Evolutionary conservation across 2,329 filamentous ascomycete genomes (phyloP).

Genomic region (Xylaria sp.): DNA sequence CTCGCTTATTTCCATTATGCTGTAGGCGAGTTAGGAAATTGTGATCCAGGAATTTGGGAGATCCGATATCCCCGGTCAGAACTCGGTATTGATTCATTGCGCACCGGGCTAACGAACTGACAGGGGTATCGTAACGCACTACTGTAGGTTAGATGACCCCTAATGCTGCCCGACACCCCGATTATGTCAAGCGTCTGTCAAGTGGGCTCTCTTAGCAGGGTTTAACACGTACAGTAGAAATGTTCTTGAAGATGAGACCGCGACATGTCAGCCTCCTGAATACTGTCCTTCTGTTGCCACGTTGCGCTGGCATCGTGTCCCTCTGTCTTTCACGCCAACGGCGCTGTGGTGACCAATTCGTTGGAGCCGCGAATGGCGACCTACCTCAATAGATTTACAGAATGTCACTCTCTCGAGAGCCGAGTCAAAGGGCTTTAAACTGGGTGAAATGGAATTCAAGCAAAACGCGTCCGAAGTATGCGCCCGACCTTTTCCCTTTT

Average conservation of each 20-base stretch:
- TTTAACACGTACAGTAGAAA: constrained; percentile 2
- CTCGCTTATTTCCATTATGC: neutral
- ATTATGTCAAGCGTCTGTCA: constrained; percentile 7
- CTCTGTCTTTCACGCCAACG: neutral
- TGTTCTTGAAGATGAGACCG: constrained; percentile 11
- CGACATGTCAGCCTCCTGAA: constrained; percentile 33
- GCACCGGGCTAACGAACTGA: constrained; percentile 17
- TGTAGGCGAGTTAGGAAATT: constrained; percentile 4
- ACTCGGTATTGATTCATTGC: constrained; percentile 2
- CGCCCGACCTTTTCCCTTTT: constrained; percentile 11
- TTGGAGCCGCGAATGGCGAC: neutral
- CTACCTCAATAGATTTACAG: neutral
- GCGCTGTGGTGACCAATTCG: constrained; percentile 3
- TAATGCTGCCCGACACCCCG: constrained; percentile 2
- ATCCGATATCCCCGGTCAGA: neutral
- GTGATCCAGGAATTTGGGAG: constrained; percentile 6
- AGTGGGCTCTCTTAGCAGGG: constrained; percentile 21
- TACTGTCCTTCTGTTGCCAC: constrained; percentile 12
- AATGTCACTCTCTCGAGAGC: constrained; percentile 40
- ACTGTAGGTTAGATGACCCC: neutral
- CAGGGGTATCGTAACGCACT: constrained; percentile 18
- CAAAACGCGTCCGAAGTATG: constrained; percentile 32
- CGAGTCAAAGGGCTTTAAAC: constrained; percentile 38
- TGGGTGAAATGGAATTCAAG: constrained; percentile 43
- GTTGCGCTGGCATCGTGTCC: neutral